Percentiles rank a stretch among this genome's conserved stretches.
These are phyloP conservation scores for Zygnema circumcarinatum DNA, from an alignment of 139 green algal genomes.

Conservation along the genomic window DNA sequence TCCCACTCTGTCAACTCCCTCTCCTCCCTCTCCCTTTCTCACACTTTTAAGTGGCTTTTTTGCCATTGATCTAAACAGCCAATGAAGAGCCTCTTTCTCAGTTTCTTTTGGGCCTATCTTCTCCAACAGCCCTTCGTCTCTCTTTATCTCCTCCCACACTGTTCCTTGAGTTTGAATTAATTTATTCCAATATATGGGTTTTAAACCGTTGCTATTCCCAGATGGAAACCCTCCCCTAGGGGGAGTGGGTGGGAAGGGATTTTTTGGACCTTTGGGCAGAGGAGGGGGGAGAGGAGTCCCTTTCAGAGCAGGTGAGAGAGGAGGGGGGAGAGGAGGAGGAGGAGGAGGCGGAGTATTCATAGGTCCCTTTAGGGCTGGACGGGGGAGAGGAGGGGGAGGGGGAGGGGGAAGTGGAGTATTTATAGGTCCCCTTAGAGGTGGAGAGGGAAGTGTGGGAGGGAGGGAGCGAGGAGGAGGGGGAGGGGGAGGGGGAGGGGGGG, in stretches of 20 bases:
- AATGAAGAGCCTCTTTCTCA: neutral
- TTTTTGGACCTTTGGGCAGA: neutral
- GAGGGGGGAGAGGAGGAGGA: constrained; percentile 30
- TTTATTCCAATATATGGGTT: constrained; percentile 35
- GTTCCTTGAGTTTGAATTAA: constrained; percentile 12
- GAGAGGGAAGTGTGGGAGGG: no score
- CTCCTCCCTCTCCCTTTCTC: no score
- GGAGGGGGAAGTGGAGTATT: no score
- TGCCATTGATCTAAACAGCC: neutral
- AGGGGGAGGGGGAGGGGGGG: no score
- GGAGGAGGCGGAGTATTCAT: constrained; percentile 23
- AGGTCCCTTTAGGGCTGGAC: neutral
- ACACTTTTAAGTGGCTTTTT: no score
- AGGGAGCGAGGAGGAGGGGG: no score
- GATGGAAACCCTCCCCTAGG: constrained; percentile 1
- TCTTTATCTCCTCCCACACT: constrained; percentile 33
- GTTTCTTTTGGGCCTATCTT: neutral
- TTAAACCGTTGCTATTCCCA: neutral
- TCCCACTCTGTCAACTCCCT: no score
- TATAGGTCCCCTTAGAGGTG: no score
- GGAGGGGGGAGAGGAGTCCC: constrained; percentile 3
- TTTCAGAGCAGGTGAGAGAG: neutral
- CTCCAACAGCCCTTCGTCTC: neutral
- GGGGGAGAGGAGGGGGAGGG: neutral
- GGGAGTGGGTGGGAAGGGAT: neutral